Conservation (phyloP, 2,329 filamentous ascomycete genomes). For the Scytalidium sp. region DNA sequence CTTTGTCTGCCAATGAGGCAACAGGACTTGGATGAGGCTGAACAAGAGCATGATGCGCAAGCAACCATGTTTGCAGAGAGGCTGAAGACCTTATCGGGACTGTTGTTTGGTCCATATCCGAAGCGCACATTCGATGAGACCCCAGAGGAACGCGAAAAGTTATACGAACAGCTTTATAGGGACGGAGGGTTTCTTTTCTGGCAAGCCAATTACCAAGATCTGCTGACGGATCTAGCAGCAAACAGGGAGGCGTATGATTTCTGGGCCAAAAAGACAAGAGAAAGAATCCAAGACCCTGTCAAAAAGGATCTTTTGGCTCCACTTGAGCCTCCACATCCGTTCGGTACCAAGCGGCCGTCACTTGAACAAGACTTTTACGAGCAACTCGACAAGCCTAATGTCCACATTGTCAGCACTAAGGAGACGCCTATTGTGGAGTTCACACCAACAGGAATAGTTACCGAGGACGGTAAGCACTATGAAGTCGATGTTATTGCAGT, state of each 20-base stretch:
- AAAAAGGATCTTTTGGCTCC: background rate
- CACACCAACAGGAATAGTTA: slow-evolving; percentile 19
- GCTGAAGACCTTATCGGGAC: background rate
- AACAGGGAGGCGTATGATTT: slow-evolving; percentile 1
- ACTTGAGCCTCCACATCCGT: background rate
- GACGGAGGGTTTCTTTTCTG: background rate
- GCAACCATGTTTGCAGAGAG: background rate
- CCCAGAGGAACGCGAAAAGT: background rate
- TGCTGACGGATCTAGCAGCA: background rate
- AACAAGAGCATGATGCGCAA: background rate
- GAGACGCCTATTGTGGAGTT: slow-evolving; percentile 19
- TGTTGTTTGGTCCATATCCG: background rate
- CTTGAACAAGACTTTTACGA: slow-evolving; percentile 19
- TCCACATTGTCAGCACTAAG: slow-evolving; percentile 22
- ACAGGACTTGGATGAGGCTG: background rate
- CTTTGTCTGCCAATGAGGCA: background rate
- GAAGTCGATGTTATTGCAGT: slow-evolving; percentile 23
- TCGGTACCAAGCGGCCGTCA: slow-evolving; percentile 11
- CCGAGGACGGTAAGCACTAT: slow-evolving; percentile 13
- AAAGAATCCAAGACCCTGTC: background rate
- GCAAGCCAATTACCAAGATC: background rate
- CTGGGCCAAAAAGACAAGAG: background rate
- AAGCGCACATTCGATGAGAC: background rate
- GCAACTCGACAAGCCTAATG: slow-evolving; percentile 17
- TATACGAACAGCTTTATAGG: background rate